These are phyloP conservation scores for Intubia oerlemansii DNA, from an alignment of 2,329 filamentous ascomycete species.

Conservation along the genomic window DNA sequence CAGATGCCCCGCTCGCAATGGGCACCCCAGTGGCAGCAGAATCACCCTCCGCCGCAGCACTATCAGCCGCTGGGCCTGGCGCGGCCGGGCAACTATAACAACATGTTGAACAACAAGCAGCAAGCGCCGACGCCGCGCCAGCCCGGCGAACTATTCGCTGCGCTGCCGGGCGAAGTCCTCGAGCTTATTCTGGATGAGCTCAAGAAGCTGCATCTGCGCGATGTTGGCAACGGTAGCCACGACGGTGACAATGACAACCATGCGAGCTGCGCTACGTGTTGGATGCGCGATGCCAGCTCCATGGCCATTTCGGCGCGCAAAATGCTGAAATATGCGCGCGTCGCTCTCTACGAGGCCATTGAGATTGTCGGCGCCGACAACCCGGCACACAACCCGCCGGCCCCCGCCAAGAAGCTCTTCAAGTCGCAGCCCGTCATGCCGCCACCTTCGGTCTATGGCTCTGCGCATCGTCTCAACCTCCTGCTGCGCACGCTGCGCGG, in stretches of 20 bases:
- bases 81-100: too few relatives aligned
- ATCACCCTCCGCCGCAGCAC: too few relatives aligned
- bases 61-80: too few relatives aligned
- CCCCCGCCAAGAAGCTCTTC: constrained; percentile 31
- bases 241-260: too few relatives aligned
- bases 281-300: constrained; percentile 37
- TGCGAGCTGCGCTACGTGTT: constrained; percentile 38
- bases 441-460: constrained; percentile 23
- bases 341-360: constrained; percentile 35
- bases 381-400: constrained; percentile 18
- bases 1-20: too few relatives aligned
- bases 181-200: constrained; percentile 32
- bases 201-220: constrained; percentile 27
- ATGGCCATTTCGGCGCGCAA: constrained; percentile 28
- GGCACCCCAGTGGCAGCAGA: too few relatives aligned
- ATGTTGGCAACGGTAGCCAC: constrained; percentile 17
- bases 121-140: background rate
- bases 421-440: constrained; percentile 12
- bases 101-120: too few relatives aligned
- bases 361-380: constrained; percentile 34
- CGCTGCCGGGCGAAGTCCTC: constrained; percentile 35
- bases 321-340: constrained; percentile 27
- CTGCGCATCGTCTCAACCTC: constrained; percentile 26
- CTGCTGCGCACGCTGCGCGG: constrained; percentile 34
- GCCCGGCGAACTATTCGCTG: constrained; percentile 25